Conservation (phyloP, 202 grass and related monocot species). For the Zizania palustris region DNA sequence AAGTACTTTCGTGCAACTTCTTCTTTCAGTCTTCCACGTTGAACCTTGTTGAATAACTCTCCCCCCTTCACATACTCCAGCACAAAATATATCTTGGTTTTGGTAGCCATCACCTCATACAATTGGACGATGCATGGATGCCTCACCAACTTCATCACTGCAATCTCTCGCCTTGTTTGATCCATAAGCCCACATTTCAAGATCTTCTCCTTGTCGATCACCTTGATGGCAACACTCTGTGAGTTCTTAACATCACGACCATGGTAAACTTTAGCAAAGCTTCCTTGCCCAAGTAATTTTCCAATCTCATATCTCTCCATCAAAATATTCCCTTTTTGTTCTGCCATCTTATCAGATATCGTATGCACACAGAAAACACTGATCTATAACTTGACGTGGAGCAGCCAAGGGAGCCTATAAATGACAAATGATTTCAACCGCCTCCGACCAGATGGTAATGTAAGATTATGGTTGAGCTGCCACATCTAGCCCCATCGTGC, state of each 20-base stretch:
- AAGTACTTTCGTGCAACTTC: conserved; percentile 80
- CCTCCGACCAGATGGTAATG: conserved; percentile 57
- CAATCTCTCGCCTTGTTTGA: conserved; percentile 85
- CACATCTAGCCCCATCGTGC: conserved; percentile 39
- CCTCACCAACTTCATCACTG: conserved; percentile 80
- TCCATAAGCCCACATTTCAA: conserved; percentile 72
- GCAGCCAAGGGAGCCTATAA: not conserved
- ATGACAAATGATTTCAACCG: conserved; percentile 48
- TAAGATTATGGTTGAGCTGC: conserved; percentile 47
- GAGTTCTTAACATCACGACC: conserved; percentile 59
- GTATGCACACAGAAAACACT: not conserved
- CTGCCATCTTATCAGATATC: conserved; percentile 47
- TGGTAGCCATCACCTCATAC: conserved; percentile 96
- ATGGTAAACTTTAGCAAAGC: conserved; percentile 95
- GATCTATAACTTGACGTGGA: not conserved
- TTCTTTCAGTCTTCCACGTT: conserved; percentile 79
- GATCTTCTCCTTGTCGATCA: conserved; percentile 91
- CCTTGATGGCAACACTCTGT: conserved; percentile 83
- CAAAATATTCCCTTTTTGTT: conserved; percentile 72
- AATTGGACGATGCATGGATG: conserved; percentile 85
- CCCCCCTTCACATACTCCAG: conserved; percentile 84
- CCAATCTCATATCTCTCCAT: conserved; percentile 84
- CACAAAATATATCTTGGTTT: conserved; percentile 92
- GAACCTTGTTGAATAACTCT: conserved; percentile 83
- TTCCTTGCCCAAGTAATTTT: conserved; percentile 79